Conservation (phyloP, 2,329 filamentous ascomycete species). For the Diaporthe sp. region DNA sequence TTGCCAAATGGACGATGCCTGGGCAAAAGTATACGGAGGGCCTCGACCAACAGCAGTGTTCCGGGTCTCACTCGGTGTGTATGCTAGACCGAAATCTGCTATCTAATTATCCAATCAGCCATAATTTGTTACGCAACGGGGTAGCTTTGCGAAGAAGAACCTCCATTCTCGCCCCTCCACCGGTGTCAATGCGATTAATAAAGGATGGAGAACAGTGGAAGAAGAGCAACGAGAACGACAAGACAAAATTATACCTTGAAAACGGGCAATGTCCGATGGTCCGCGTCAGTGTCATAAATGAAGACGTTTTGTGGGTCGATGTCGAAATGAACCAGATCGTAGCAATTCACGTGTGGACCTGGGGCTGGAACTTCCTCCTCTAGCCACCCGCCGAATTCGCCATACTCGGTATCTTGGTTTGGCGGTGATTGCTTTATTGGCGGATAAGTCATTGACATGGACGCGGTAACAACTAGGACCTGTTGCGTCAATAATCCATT, state of each 20-base stretch:
- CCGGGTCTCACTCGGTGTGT: neutral
- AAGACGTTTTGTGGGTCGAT: slow-evolving; percentile 1
- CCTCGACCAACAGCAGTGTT: too few species aligned
- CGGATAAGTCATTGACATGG: slow-evolving; percentile 7
- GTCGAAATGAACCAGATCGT: slow-evolving; percentile 17
- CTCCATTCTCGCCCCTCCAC: neutral
- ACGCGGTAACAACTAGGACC: neutral
- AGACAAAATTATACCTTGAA: neutral
- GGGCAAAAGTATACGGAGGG: neutral
- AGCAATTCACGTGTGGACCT: neutral
- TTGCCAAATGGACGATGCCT: neutral
- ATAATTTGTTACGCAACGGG: neutral
- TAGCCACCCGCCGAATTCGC: neutral
- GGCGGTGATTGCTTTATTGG: neutral
- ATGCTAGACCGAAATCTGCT: slow-evolving; percentile 14
- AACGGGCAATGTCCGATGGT: neutral
- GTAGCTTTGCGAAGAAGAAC: neutral
- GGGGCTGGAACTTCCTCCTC: neutral
- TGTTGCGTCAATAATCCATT: neutral
- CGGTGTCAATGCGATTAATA: neutral
- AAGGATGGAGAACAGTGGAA: neutral
- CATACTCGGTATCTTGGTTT: too few species aligned
- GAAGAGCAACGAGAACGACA: neutral
- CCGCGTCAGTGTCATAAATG: neutral
- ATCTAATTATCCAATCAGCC: neutral